These are phyloP conservation scores for Populus ilicifolia DNA, from an alignment of 345 rosid genomes.

Conservation along the genomic window DNA sequence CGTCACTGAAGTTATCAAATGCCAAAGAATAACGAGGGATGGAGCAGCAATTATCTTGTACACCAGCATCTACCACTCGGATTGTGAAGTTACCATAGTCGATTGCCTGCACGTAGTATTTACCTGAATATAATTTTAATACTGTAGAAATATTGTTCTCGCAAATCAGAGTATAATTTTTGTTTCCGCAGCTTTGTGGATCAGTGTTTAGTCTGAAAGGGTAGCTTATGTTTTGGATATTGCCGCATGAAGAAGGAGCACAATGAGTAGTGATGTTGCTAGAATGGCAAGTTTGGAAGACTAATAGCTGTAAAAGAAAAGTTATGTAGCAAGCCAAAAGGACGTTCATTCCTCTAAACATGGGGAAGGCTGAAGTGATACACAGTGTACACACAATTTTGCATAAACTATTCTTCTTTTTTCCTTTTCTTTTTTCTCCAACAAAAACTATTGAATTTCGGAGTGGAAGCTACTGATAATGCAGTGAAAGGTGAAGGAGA, in stretches of 20 bases:
- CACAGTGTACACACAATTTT: no score
- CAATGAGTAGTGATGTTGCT: not conserved
- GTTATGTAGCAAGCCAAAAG: not conserved
- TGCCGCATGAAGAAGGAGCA: constrained; percentile 19
- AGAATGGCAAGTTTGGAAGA: not conserved
- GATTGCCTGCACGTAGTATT: constrained; percentile 13
- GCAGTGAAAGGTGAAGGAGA: no score
- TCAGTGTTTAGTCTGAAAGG: constrained; percentile 7
- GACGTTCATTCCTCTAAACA: no score
- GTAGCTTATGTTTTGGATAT: not conserved
- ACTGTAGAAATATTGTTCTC: constrained; percentile 22
- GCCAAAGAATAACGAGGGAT: not conserved
- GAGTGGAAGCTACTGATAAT: not conserved
- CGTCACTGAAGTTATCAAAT: not conserved
- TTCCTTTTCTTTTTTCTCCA: no score
- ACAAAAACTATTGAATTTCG: not conserved
- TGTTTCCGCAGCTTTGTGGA: not conserved
- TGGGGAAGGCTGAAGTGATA: no score
- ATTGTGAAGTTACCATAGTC: constrained; percentile 8
- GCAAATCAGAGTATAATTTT: constrained; percentile 6
- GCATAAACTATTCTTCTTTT: no score
- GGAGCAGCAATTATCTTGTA: not conserved
- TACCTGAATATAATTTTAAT: constrained; percentile 6
- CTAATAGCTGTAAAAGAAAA: not conserved
- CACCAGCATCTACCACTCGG: constrained; percentile 10